Base-by-base conservation (phyloP, 495 filamentous ascomycete species). In the Penicillium paxilli region DNA sequence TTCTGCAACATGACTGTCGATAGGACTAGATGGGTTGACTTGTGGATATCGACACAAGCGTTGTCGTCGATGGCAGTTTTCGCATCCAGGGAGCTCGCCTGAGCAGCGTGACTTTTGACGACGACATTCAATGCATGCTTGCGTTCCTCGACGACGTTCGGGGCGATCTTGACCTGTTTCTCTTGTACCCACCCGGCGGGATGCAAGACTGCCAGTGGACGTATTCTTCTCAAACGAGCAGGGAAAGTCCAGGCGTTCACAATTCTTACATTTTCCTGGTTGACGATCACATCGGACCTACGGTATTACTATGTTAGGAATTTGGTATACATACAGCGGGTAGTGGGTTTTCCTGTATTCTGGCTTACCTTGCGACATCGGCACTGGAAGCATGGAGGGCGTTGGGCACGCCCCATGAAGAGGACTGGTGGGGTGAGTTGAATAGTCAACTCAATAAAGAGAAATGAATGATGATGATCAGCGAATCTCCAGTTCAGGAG, bases 221-320 rank as follows among this genome's bases (percentile, higher is more conserved):
- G 16, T 21, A 12, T 21, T 17, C 24, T 51, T 38, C 21, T 49
- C 44, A 35, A 57, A 60, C 1, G 58, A 60, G 42, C 58, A 60
- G 6, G 33, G 8, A 17, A 60, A 60, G 10, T 47, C 44, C 21
- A 60, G 12, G 1, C 58, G 58, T 30, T 52, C 58, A 38, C 58
- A 60, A 41, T 57, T 60, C 16, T 17, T 20, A 30, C 58, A 60
- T 20, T n/a, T 47, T 0, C 24, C 42, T 21, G 44, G 20, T 21
- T 46, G 40, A n/a, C 58, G 53, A 51, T 60, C 58, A 30, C 58
- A 60, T 23, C 58, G 49, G 11, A 60, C 58, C 58, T 60, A n/a
- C n/a, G 20, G 7, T 19, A 5, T 23, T 20, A 8, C n/a, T 9
- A 22, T n/a, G 45, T 48, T 25, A 20, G n/a, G n/a, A n/a, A n/a